Conservation (phyloP, 495 filamentous ascomycete genomes). For the Daldinia loculata region DNA sequence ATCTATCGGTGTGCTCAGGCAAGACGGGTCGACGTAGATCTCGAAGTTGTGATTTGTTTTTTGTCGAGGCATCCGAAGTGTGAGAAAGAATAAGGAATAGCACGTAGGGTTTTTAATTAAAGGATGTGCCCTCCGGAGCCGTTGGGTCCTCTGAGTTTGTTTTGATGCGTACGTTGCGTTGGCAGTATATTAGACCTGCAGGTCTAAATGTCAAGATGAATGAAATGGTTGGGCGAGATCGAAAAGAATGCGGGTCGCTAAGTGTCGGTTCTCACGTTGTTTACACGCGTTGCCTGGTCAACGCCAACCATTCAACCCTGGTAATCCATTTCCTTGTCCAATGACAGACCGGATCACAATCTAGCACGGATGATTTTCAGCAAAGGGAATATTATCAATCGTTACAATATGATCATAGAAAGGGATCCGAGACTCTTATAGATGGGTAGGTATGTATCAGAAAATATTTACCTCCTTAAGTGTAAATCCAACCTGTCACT, state of each 20-base stretch:
- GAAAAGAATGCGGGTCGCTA: conserved; percentile 28
- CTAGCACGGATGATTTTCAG: not conserved
- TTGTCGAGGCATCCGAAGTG: conserved; percentile 38
- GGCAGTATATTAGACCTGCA: conserved; percentile 31
- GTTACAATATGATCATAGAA: not conserved
- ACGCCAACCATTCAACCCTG: conserved; percentile 4
- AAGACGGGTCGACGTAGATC: conserved; percentile 55
- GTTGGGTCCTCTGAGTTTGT: conserved; percentile 4
- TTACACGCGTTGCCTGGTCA: conserved; percentile 33
- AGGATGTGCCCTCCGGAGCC: not conserved
- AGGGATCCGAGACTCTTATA: not conserved
- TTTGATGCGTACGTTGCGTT: conserved; percentile 27
- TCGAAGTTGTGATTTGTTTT: conserved; percentile 50
- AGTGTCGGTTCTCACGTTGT: conserved; percentile 24
- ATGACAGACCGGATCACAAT: conserved; percentile 22
- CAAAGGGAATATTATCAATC: not conserved
- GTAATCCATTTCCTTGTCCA: conserved; percentile 13
- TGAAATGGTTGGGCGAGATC: conserved; percentile 29
- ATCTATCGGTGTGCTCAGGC: conserved; percentile 49
- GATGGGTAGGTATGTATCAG: too few species aligned
- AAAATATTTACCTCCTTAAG: too few species aligned
- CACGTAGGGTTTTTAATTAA: not conserved
- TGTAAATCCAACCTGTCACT: not conserved
- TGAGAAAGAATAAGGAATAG: conserved; percentile 2
- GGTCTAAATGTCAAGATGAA: conserved; percentile 27